phyloP scores from a whole-genome alignment of 208 protist species.

The Polymyxa betae region DNA sequence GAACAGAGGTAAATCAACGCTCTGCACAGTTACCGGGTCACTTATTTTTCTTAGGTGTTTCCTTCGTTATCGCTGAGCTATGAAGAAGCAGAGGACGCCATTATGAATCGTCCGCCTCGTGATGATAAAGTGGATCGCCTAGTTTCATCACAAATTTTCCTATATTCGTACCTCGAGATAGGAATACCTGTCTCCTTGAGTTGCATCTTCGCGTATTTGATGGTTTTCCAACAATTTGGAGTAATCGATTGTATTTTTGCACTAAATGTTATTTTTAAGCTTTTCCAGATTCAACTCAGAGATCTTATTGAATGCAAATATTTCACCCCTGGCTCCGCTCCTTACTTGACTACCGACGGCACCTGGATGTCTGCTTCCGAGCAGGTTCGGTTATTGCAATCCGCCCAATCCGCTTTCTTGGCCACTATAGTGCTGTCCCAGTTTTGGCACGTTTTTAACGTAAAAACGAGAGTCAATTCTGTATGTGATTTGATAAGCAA shows the following conservation, averaged over 20 bases:
- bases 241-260: not conserved
- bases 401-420: slow-evolving; percentile 17
- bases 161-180: slow-evolving; percentile 19
- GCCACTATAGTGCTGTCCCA: slow-evolving; percentile 14
- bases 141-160: slow-evolving; percentile 54
- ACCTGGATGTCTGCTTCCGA: not conserved
- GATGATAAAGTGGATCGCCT: slow-evolving; percentile 66
- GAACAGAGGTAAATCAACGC: slow-evolving; percentile 61
- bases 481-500: not conserved
- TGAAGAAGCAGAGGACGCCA: slow-evolving; percentile 58
- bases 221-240: not conserved
- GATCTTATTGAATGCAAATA: not conserved
- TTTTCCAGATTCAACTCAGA: not conserved
- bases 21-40: slow-evolving; percentile 63
- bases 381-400: not conserved
- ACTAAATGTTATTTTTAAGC: not conserved
- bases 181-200: not conserved
- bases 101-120: slow-evolving; percentile 68
- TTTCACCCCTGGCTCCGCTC: not conserved
- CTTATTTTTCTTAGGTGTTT: slow-evolving; percentile 1
- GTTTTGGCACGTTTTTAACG: slow-evolving; percentile 42
- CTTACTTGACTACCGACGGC: not conserved
- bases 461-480: slow-evolving; percentile 34
- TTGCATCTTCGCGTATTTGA: not conserved
- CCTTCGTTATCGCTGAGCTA: slow-evolving; percentile 36